Conservation (phyloP, 2,329 filamentous ascomycete genomes). For the Talaromyces amestolkiae region DNA sequence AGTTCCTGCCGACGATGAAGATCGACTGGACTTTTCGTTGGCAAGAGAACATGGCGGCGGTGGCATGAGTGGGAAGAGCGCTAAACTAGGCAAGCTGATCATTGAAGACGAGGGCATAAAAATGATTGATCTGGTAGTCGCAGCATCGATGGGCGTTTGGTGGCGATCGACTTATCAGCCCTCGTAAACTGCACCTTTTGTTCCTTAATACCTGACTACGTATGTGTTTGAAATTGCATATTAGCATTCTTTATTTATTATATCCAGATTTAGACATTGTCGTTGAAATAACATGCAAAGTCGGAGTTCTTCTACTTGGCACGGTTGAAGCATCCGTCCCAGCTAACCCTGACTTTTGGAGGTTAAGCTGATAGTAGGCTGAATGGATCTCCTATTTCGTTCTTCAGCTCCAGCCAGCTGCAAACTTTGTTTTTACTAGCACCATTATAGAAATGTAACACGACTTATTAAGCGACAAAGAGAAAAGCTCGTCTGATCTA, state of each 20-base stretch:
- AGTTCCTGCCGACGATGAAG: conserved; percentile 32
- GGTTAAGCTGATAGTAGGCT: neutral
- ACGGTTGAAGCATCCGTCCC: neutral
- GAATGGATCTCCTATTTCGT: neutral
- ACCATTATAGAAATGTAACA: neutral
- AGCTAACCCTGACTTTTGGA: neutral
- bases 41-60: conserved; percentile 83
- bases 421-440: neutral
- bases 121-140: conserved; percentile 91
- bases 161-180: conserved; percentile 58
- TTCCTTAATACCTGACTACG: neutral
- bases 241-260: neutral
- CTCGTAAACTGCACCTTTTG: neutral
- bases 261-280: neutral
- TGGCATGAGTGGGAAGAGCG: conserved; percentile 77
- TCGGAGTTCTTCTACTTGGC: neutral
- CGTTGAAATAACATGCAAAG: neutral
- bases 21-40: conserved; percentile 67
- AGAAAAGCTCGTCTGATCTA: neutral
- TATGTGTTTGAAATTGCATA: neutral
- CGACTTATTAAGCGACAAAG: neutral
- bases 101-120: conserved; percentile 85
- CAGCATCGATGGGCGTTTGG: conserved; percentile 89
- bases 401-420: neutral
- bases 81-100: conserved; percentile 91